Evolutionary conservation across 495 filamentous ascomycete genomes (phyloP), one percentile per base, ranked within the genome.

Genomic region (Trichodelitschia bisporula): DNA sequence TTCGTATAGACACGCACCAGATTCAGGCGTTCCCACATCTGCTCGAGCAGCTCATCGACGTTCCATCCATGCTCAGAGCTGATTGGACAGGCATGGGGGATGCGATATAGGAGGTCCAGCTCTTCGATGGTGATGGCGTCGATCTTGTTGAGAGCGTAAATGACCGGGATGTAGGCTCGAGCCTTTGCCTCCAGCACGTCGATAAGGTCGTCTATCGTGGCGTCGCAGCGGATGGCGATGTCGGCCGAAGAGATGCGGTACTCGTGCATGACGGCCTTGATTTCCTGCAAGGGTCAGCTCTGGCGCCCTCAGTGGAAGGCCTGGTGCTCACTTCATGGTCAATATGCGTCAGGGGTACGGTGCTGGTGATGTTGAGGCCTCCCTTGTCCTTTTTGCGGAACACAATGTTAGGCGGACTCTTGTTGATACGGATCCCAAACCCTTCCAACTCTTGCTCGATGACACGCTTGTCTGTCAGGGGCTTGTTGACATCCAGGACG

Each of bases 321-420:
- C n/a, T 19, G 16, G 16, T 25, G 43, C 58, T 40, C 42, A 71
- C 68, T 38, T 93, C 86, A 36, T 75, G 64, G 46, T 86, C 77
- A 36, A 97, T 82, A 52, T 97, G 79, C 5, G 77, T 78, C 37
- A 97, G 59, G 0, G 80, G 80, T 17, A 79, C 69, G 16, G 86
- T 97, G 57, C 69, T 84, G 5, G 82, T 91, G 47, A 97, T 89
- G 41, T 70, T 77, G 43, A 97, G 65, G 15, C 86, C 86, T 42
- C 86, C 86, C 59, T 93, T 95, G 52, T 97, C 89, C 59, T 97
- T 97, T 65, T 97, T 97, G 59, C 72, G 84, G 59, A 95, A 93
- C 12, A 78, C 69, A 44, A 97, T 97, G 49, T 97, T 97, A 18
- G 89, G 86, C 18, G 86, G 86, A 39, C 69, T 53, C 59, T 95